A percentile compares a stretch with the other conserved stretches of the same genome.
Evolutionary conservation across 441 rosid species (phyloP).

Genomic region (Gossypium aridum): DNA sequence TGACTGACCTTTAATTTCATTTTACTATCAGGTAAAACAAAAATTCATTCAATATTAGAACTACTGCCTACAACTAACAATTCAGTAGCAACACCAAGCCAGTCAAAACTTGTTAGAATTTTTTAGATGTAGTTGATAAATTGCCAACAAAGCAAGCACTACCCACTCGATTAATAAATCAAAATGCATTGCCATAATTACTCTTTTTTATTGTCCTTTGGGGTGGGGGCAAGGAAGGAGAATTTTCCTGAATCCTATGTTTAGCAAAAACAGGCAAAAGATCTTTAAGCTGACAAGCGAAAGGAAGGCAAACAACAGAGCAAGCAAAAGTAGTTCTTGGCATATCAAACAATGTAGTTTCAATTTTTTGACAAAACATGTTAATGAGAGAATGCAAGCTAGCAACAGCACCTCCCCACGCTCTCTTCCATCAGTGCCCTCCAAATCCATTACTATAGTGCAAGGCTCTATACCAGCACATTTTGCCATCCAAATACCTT

Average conservation of each 20-base stretch:
- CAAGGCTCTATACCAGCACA: constrained; percentile 93
- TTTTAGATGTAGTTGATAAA: background rate
- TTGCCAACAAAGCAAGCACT: background rate
- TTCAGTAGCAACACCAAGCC: background rate
- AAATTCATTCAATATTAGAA: background rate
- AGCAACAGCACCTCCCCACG: constrained; percentile 78
- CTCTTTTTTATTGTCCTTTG: background rate
- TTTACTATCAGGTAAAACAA: background rate
- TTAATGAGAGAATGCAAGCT: constrained; percentile 1
- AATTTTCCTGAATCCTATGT: background rate
- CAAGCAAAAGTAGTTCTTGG: background rate
- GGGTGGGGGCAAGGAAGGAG: background rate
- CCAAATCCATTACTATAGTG: constrained; percentile 96
- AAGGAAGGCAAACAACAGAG: background rate
- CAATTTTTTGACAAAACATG: background rate
- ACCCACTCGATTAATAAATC: background rate
- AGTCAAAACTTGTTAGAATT: background rate
- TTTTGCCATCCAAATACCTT: constrained; percentile 96
- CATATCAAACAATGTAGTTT: background rate
- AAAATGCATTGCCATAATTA: background rate
- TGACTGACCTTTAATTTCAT: background rate
- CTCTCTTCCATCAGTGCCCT: constrained; percentile 99
- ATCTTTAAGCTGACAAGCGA: background rate
- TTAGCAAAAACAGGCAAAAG: background rate
- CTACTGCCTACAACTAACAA: background rate